Evolutionary conservation across 352 stramenopile species (phyloP), one percentile per base, ranked within the genome.

Genomic region (Pythium aristosporum): DNA sequence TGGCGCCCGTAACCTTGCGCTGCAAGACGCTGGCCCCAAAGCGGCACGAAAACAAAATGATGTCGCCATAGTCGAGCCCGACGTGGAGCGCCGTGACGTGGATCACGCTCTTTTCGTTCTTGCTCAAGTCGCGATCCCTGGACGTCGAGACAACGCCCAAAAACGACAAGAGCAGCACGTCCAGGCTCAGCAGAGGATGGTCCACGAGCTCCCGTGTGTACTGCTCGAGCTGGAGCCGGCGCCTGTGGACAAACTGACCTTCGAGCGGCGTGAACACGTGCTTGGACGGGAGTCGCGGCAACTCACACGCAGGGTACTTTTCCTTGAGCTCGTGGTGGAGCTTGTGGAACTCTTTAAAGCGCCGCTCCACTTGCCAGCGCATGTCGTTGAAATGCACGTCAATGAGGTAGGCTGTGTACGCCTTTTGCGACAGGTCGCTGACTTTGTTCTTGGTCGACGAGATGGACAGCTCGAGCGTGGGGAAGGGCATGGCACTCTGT

Each of bases 21-120:
- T 93, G 84, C 16, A 92, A 65, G 50, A 89, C 79, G 44, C 84
- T 93, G 0, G 81, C 81, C 7, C 84, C 81, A 69, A 95, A 95
- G 37, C 76, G 72, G 52, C 79, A 91, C 18, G 84, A 92, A 57
- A 95, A 93, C 18, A 95, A 49, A 16, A 95, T 53, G n/a, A 95
- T 88, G 44, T 93, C 86, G 25, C 86, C 86, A 44, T 73, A 87
- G 37, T 73, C 56, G 44, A 93, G 66, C 34, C 75, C 86, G n/a
- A 88, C 66, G 46, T 95, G 81, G 21, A 95, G 63, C 13, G 84
- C 82, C 20, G 82, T 90, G 32, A 95, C 76, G 39, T 93, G 84
- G 3, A 93, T 71, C 49, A 92, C 79, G 34, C 71, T 81, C 43
- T 84, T 87, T 25, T 75, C 71, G 37, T 75, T 73, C n/a, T 87